Evolutionary conservation across 495 filamentous ascomycete species (phyloP).

Genomic region (Aspergillus heteromorphus): DNA sequence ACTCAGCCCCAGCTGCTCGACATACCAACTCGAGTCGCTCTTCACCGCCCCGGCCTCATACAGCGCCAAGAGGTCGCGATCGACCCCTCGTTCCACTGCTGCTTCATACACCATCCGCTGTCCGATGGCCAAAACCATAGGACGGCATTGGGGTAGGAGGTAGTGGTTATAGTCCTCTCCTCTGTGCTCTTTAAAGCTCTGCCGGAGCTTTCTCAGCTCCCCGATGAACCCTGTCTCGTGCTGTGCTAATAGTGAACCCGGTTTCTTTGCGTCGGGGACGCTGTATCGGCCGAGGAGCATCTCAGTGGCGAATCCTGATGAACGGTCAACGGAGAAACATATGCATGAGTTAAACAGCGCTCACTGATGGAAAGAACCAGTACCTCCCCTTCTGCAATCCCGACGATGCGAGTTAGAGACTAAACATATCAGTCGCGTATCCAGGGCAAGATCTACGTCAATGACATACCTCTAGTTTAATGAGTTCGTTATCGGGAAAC

Average conservation of each 20-base stretch:
- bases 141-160: constrained; percentile 24
- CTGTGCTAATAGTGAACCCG: constrained; percentile 18
- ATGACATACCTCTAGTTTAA: constrained; percentile 6
- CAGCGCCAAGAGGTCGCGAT: constrained; percentile 19
- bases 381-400: constrained; percentile 30
- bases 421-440: background rate
- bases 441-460: background rate
- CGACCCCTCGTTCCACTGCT: constrained; percentile 18
- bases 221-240: constrained; percentile 27
- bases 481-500: constrained; percentile 25
- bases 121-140: constrained; percentile 27
- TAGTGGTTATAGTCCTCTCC: constrained; percentile 23
- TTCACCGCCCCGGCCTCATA: constrained; percentile 27
- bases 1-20: background rate
- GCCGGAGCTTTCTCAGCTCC: constrained; percentile 13
- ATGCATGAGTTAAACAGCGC: background rate
- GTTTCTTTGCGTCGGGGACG: constrained; percentile 20
- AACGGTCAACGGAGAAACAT: background rate
- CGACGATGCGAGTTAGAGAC: constrained; percentile 14
- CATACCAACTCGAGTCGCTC: constrained; percentile 1
- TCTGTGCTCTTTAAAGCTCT: constrained; percentile 11
- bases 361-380: constrained; percentile 25
- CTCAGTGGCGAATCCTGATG: constrained; percentile 28
- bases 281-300: constrained; percentile 28
- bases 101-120: constrained; percentile 36